Evolutionary conservation across 176 grass and related monocot genomes (phyloP), one percentile per base, ranked within the genome.

Genomic region (Zea luxurians): DNA sequence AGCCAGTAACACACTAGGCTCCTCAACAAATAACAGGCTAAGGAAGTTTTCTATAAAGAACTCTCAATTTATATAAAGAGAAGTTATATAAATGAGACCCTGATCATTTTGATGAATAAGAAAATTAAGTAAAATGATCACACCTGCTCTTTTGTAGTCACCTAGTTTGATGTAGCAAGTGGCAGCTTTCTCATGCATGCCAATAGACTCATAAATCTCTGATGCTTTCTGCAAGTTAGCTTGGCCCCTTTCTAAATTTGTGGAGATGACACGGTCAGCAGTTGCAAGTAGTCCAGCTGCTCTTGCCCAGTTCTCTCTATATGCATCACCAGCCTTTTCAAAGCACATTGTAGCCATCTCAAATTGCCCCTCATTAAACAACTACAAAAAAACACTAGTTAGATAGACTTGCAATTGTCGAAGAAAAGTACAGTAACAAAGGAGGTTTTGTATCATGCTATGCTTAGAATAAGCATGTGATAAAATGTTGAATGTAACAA

Each of bases 291-390:
- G 94, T 17, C 94, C 94, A 17, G 94, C 86, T 50, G 94, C 94
- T 87, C 75, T 91, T 21, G 91, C 89, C 89, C 91, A 88, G 38
- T 88, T 97, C 76, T 88, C 91, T 61, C 73, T 83, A 42, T 89
- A 58, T 9, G 49, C 71, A 83, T 97, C 94, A 72, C 91, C 94
- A 21, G 91, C 91, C 68, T 91, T 93, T 61, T 91, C 94, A 66
- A 97, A 97, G 64, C 94, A 97, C 86, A 97, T 84, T 10, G 78
- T 83, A 9, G 94, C 94, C 78, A 93, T 91, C 80, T 97, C 94
- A 89, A 88, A 97, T 37, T 93, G 89, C 34, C 67, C 73, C 68
- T 97, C 89, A 37, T 93, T 86, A 47, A 97, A 97, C 40, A 97
- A 70, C 94, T 97, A 77, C 81, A 61, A 64, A 35, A 50, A 69